Evolutionary conservation across 768 basidiomycete species (phyloP).

Genomic region (Chiua virens): DNA sequence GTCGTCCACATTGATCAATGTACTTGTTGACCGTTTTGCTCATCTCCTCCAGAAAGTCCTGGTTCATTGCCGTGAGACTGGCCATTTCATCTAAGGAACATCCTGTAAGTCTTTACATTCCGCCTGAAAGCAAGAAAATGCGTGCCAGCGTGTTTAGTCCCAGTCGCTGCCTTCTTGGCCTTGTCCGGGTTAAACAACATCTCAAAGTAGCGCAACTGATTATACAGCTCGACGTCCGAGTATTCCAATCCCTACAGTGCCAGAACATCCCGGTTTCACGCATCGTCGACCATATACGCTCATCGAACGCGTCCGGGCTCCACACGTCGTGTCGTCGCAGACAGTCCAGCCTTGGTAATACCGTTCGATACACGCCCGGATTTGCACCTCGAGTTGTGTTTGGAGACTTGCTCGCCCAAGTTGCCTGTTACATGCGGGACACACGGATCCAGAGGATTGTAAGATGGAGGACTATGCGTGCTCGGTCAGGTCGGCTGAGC

Average conservation of each 20-base stretch:
- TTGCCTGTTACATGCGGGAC: slow-evolving; percentile 60
- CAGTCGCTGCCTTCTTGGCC: slow-evolving; percentile 51
- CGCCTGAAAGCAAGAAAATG: background rate
- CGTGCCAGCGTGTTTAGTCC: slow-evolving; percentile 44
- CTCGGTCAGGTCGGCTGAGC: background rate
- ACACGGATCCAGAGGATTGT: slow-evolving; percentile 61
- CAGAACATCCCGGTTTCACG: slow-evolving; percentile 39
- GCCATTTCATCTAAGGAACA: slow-evolving; percentile 51
- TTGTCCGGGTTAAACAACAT: slow-evolving; percentile 76
- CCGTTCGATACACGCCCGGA: slow-evolving; percentile 68
- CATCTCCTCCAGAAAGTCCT: slow-evolving; percentile 51
- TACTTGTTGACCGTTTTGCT: slow-evolving; percentile 67
- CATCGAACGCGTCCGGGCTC: slow-evolving; percentile 88
- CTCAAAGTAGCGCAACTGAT: slow-evolving; percentile 82
- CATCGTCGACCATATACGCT: slow-evolving; percentile 87
- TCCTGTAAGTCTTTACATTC: background rate
- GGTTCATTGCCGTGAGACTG: slow-evolving; percentile 51
- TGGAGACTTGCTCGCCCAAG: slow-evolving; percentile 65
- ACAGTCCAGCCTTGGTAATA: slow-evolving; percentile 91
- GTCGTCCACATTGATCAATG: slow-evolving; percentile 81
- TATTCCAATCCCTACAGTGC: slow-evolving; percentile 52
- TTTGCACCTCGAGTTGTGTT: slow-evolving; percentile 84
- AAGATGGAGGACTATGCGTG: slow-evolving; percentile 62
- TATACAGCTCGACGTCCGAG: slow-evolving; percentile 80
- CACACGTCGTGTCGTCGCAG: slow-evolving; percentile 86